These are phyloP conservation scores for Neonectria neomacrospora DNA, from an alignment of 2,329 filamentous ascomycete genomes.

Conservation along the genomic window DNA sequence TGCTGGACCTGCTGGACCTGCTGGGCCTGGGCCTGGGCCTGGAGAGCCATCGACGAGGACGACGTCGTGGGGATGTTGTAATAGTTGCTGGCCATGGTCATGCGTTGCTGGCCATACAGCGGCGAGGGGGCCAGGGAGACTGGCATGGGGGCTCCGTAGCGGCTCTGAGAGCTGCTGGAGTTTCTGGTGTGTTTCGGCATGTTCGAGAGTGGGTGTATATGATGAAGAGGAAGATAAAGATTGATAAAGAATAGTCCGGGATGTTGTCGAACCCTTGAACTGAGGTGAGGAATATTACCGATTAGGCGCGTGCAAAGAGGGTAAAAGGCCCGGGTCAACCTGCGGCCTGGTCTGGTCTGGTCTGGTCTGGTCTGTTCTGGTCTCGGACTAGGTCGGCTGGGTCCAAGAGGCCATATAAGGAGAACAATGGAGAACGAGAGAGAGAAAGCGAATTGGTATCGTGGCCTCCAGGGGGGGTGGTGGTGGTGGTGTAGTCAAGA, in stretches of 20 bases:
- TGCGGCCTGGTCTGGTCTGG: slow-evolving; percentile 35
- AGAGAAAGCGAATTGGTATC: slow-evolving; percentile 30
- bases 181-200: slow-evolving; percentile 60
- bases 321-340: slow-evolving; percentile 40
- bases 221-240: slow-evolving; percentile 24
- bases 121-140: slow-evolving; percentile 55
- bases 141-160: slow-evolving; percentile 49
- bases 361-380: slow-evolving; percentile 21
- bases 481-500: slow-evolving; percentile 30
- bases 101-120: slow-evolving; percentile 56
- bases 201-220: slow-evolving; percentile 37
- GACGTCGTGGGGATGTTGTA: slow-evolving; percentile 52
- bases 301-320: slow-evolving; percentile 41
- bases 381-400: slow-evolving; percentile 33
- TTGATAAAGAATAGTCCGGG: slow-evolving; percentile 27
- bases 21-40: slow-evolving; percentile 47
- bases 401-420: slow-evolving; percentile 19
- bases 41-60: slow-evolving; percentile 45
- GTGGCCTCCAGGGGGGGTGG: not conserved
- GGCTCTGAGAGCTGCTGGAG: slow-evolving; percentile 49
- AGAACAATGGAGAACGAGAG: slow-evolving; percentile 3
- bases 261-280: slow-evolving; percentile 24
- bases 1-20: slow-evolving; percentile 46
- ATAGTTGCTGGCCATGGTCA: slow-evolving; percentile 54
- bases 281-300: slow-evolving; percentile 39